A percentile compares a stretch with the other conserved stretches of the same genome.
Evolutionary conservation across 495 filamentous ascomycete species (phyloP).

Genomic region (Penicillium flavigenum): DNA sequence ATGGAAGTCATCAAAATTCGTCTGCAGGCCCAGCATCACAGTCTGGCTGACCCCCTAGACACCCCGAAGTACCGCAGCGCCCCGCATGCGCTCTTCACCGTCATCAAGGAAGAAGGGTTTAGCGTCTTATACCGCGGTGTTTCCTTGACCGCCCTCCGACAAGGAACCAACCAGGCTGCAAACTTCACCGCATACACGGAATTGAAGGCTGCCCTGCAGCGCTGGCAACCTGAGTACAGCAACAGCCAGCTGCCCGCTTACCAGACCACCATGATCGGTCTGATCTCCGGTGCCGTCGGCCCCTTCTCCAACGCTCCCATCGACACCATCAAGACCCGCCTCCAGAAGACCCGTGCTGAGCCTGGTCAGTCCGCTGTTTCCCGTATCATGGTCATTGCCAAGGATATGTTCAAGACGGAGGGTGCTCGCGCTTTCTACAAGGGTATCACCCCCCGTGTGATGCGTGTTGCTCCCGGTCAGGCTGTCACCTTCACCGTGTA

Average conservation of each 20-base stretch:
- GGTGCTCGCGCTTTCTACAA: slow-evolving; percentile 95
- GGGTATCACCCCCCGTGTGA: slow-evolving; percentile 95
- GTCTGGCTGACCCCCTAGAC: slow-evolving; percentile 87
- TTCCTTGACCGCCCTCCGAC: slow-evolving; percentile 85
- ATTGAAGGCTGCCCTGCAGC: slow-evolving; percentile 76
- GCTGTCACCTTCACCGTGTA: slow-evolving; percentile 98
- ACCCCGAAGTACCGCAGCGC: slow-evolving; percentile 96
- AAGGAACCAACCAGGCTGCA: slow-evolving; percentile 95
- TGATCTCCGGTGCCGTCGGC: slow-evolving; percentile 92
- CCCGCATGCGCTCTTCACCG: slow-evolving; percentile 90
- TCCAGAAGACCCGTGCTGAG: slow-evolving; percentile 86
- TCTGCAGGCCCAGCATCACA: slow-evolving; percentile 95
- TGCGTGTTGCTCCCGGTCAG: slow-evolving; percentile 96
- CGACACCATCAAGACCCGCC: slow-evolving; percentile 96
- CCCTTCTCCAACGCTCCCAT: slow-evolving; percentile 96
- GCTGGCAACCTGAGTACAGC: slow-evolving; percentile 60
- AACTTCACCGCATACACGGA: slow-evolving; percentile 99
- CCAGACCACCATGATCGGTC: slow-evolving; percentile 87
- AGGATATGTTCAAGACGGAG: slow-evolving; percentile 97
- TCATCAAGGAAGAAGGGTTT: slow-evolving; percentile 85
- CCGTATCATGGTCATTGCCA: slow-evolving; percentile 74
- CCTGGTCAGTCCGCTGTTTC: slow-evolving; percentile 74
- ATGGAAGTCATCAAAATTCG: slow-evolving; percentile 99
- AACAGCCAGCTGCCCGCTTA: slow-evolving; percentile 70
- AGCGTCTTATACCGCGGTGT: slow-evolving; percentile 89